Evolutionary conservation across 768 basidiomycete genomes (phyloP).

Genomic region (Jaapia argillacea): DNA sequence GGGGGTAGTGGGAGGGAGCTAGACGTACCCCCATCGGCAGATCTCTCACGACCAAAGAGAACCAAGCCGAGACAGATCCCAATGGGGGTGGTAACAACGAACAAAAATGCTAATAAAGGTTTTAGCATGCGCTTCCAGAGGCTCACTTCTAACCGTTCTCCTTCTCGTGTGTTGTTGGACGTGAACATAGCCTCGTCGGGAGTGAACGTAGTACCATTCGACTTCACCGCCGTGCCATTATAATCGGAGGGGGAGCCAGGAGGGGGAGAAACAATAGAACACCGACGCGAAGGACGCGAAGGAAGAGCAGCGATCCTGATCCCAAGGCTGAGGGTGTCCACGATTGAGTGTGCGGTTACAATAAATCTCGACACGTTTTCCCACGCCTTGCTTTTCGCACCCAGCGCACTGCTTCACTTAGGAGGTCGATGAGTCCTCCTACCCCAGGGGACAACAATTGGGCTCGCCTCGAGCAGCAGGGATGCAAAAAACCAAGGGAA

Average conservation of each 20-base stretch:
- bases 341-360: too few relatives aligned
- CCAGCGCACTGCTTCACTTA: too few relatives aligned
- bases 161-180: background rate
- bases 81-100: constrained; percentile 65
- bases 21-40: constrained; percentile 1
- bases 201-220: constrained; percentile 7
- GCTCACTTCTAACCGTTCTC: background rate
- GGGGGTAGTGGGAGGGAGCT: background rate
- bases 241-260: constrained; percentile 8
- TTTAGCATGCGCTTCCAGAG: constrained; percentile 25
- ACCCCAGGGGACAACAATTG: too few relatives aligned
- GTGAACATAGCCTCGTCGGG: too few relatives aligned
- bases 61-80: constrained; percentile 58
- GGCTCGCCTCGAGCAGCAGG: too few relatives aligned
- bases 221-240: background rate
- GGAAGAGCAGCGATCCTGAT: constrained; percentile 70
- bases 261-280: constrained; percentile 3
- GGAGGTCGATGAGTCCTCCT: too few relatives aligned
- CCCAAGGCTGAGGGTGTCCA: too few relatives aligned
- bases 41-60: constrained; percentile 3
- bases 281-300: constrained; percentile 14
- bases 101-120: constrained; percentile 45
- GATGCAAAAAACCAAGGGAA: too few relatives aligned
- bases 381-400: too few relatives aligned
- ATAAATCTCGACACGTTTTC: too few relatives aligned